Percentiles rank a stretch among this genome's conserved stretches.
Conservation (phyloP, 2,329 filamentous ascomycete genomes). For the Alternaria burnsii region DNA sequence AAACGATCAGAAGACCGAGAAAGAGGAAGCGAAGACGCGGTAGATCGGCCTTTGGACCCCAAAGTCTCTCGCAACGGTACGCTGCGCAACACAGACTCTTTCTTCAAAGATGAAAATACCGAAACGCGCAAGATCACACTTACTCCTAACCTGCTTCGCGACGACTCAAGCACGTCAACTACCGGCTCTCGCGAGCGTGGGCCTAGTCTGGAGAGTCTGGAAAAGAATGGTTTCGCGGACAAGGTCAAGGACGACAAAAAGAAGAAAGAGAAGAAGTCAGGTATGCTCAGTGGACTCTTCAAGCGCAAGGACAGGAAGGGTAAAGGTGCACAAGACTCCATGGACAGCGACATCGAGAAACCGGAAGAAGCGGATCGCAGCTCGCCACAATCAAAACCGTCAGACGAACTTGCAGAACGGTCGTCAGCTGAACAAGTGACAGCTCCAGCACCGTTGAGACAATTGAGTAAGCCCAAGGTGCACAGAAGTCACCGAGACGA, state of each 20-base stretch:
- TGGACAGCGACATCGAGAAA: conserved; percentile 58
- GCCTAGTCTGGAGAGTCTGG: conserved; percentile 78
- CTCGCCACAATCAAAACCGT: conserved; percentile 46
- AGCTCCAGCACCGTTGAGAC: conserved; percentile 36
- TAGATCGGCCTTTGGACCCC: conserved; percentile 57
- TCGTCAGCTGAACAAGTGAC: conserved; percentile 41
- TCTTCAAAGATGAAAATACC: conserved; percentile 94
- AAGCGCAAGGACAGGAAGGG: conserved; percentile 71
- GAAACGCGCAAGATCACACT: conserved; percentile 98
- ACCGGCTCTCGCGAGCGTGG: conserved; percentile 56
- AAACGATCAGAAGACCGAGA: conserved; percentile 57
- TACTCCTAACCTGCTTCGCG: conserved; percentile 88
- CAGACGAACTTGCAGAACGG: conserved; percentile 39
- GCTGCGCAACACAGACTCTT: conserved; percentile 90
- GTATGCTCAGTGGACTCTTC: conserved; percentile 75
- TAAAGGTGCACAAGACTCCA: conserved; percentile 37
- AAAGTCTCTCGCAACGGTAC: conserved; percentile 78
- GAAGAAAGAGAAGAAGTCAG: conserved; percentile 74
- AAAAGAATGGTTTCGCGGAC: conserved; percentile 71
- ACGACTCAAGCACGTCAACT: conserved; percentile 66
- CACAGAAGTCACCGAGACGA: conserved; percentile 48
- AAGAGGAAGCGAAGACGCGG: conserved; percentile 72
- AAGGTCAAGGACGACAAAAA: conserved; percentile 76
- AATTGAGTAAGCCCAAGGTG: conserved; percentile 51
- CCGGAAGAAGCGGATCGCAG: conserved; percentile 48